Evolutionary conservation across 345 rosid genomes (phyloP), one percentile per base, ranked within the genome.

Genomic region (Erucastrum elatum): DNA sequence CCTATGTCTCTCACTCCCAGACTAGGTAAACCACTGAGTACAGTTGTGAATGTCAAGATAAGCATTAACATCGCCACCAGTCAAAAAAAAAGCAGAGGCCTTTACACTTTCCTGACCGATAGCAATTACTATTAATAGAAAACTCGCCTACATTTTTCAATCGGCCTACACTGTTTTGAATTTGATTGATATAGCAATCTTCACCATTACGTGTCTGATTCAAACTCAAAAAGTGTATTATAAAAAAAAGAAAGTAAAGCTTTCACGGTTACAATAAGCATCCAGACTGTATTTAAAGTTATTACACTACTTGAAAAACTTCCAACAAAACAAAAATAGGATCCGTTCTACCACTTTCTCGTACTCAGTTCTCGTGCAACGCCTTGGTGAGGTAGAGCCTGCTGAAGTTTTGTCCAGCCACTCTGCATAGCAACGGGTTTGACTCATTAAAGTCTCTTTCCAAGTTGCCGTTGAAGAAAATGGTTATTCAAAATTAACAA

Each of bases 21-120:
- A 82, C 97, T 92, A 69, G 96, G 96, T 85, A 94, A 87, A 59
- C 98, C 97, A 77, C 98, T 92, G 65, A 92, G 97, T 65, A 85
- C 92, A 37, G 76, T 70, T 58, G 96, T 96, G 77, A 94, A 94
- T 53, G 87, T 84, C 69, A 92, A 49, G 37, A 86, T 88, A 76
- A 94, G 92, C 39, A 86, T 13, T 55, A 90, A 77, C 96, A 94
- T 87, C 61, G 89, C 90, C 70, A 86, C 97, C 98, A 92, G 90
- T 21, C 21, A 21, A 21, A 21, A 82, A 82, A 82, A 80, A 41
- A 46, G 12, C 17, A 49, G 67, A 33, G 25, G n/a, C 4, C n/a
- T 60, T 35, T 10, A 66, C 27, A 34, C n/a, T 21, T 21, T 21
- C 21, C 21, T 21, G 21, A 21, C 21, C 21, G 21, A 21, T 21